Base-by-base conservation (phyloP, 2,329 filamentous ascomycete species). In the Calonectria pauciramosa region DNA sequence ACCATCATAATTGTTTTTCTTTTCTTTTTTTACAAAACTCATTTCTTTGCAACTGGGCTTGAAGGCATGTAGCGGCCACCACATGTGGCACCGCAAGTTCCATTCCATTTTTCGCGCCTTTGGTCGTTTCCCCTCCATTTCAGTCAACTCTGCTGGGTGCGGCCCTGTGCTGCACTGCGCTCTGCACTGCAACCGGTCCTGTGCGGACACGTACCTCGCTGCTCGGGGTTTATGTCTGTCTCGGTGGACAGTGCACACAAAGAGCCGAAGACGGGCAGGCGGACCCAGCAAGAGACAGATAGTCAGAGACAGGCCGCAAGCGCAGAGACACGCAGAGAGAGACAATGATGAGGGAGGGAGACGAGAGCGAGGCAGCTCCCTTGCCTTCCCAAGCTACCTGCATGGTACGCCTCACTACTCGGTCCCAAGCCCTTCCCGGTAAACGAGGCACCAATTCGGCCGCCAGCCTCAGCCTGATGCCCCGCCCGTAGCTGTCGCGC, bases 381-480 rank as follows among this genome's bases (percentile, higher is more conserved):
- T 34, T 47, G 26, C 26, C 38, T 32, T 26, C 49, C 49, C 14
- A 32, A 66, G 44, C 56, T 73, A 73, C 71, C 59, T 44, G 49
- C 59, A 65, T 30, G 59, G 71, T 70, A 69, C 71, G 7, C 36
- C 49, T 49, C 36, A 64, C 49, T 66, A 54, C 59, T 23, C 38
- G 7, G 54, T 20, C 44, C 47, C 49, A 51, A 64, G 52, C 56
- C 47, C 30, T 63, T 60, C 47, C 20, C 38, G 52, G 54, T 34
- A 59, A 18, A 60, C 54, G 54, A 60, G 52, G 38, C 28, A 36
- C 44, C 68, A 63, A 59, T 41, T 51, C 65, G 47, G 51, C 66
- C 66, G 59, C 66, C 41, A 56, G 44, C 71, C 51, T 65, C 66
- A 68, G 71, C 71, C 67, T 73, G 66, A 18, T 47, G 41, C 71